Conservation (phyloP, 2,329 filamentous ascomycete species). For the Escovopsis weberi region DNA sequence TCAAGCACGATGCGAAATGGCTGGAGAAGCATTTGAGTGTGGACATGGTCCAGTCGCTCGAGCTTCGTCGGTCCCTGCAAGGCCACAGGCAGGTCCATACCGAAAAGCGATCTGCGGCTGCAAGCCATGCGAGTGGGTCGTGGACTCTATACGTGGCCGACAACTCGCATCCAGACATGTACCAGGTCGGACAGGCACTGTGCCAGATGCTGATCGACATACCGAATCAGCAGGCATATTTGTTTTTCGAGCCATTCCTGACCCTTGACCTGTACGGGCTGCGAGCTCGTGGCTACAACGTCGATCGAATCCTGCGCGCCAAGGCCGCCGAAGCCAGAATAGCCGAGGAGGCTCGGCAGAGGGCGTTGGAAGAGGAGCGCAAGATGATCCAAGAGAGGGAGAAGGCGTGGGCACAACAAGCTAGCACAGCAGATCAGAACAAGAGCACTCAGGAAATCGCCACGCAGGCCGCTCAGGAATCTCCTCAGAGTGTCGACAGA, state of each 20-base stretch:
- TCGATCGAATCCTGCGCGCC: constrained; percentile 79
- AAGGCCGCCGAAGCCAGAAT: constrained; percentile 80
- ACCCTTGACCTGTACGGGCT: constrained; percentile 72
- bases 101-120: constrained; percentile 63
- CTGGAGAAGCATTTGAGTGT: constrained; percentile 74
- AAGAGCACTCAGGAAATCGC: constrained; percentile 14
- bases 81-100: constrained; percentile 55
- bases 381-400: constrained; percentile 46
- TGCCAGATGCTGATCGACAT: constrained; percentile 66
- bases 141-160: constrained; percentile 66
- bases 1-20: constrained; percentile 83
- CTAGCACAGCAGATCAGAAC: constrained; percentile 12
- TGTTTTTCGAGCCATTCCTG: constrained; percentile 83
- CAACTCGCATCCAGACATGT: constrained; percentile 58
- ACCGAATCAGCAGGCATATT: constrained; percentile 75
- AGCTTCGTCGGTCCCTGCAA: constrained; percentile 60
- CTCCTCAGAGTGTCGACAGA: constrained; percentile 26
- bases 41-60: constrained; percentile 62
- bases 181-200: constrained; percentile 81
- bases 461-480: constrained; percentile 23
- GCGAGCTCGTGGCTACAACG: constrained; percentile 83
- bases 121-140: constrained; percentile 35
- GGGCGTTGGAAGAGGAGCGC: constrained; percentile 59
- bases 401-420: constrained; percentile 24
- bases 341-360: constrained; percentile 67